Evolutionary conservation across 2,329 filamentous ascomycete species (phyloP), one percentile per base, ranked within the genome.

Genomic region (Botrytis pseudocinerea): DNA sequence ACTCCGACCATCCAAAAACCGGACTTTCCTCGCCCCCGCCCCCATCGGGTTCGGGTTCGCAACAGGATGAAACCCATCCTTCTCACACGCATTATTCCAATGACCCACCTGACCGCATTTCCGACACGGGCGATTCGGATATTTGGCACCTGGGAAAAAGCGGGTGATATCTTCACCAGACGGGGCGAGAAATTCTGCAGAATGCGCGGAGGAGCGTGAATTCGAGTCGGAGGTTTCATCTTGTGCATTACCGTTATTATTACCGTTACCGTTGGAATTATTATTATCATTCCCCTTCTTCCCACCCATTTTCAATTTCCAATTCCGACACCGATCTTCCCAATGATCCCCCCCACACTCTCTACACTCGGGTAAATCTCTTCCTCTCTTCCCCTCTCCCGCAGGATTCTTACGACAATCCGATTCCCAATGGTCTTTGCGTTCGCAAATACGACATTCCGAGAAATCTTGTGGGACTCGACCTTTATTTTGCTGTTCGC

Each of bases 281-380:
- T 20, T 62, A 40, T 68, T 68, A 0, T 22, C 28, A 8, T 44
- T 62, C 10, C 70, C 32, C 32, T 32, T 32, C 32, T 32, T 32
- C 32, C 32, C 32, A 32, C 32, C 32, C 32, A 32, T 32, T 32
- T 32, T 32, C 32, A 32, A 32, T 8, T 57, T 71, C 59, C 60
- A 63, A 5, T 25, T 32, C 20, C 69, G n/a, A 59, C 70, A 72
- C 22, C 60, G 61, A 68, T 72, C 40, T 38, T 72, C 70, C 70
- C 70, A 72, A 48, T 72, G 70, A n/a, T 59, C 59, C 10, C 48
- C 62, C 25, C 18, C 25, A 25, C 70, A 72, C 25, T 44, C 51
- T 14, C 70, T 12, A 59, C 70, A 72, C 14, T 22, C 35, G 0
- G 25, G 22, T 1, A 32, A 42, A 22, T 40, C 46, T 8, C n/a